Percentiles rank a stretch among this genome's conserved stretches.
phyloP scores from a whole-genome alignment of 192 early-diverging fungal species.

The Endogone sp. region DNA sequence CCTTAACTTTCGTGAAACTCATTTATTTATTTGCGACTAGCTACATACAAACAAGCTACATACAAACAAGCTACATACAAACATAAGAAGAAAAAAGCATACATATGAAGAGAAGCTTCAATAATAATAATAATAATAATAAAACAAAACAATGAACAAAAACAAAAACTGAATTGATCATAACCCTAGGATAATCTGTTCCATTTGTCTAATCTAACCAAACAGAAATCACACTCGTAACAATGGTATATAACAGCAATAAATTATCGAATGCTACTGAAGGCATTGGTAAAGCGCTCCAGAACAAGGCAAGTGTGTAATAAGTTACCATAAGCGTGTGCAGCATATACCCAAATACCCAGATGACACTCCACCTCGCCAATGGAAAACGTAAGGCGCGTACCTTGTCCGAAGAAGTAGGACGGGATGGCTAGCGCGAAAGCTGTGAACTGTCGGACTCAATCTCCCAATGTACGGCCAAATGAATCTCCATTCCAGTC shows the following conservation, averaged over 20 bases:
- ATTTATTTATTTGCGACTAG: no score
- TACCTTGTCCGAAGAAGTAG: neutral
- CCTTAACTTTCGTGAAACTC: no score
- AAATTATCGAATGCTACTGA: neutral
- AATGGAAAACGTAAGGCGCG: neutral
- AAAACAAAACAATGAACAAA: neutral
- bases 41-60: no score
- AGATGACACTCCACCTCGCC: neutral
- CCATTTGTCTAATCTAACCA: neutral
- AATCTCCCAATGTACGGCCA: neutral
- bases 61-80: no score
- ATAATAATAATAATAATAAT: neutral
- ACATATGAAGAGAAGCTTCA: no score
- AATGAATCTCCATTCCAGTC: neutral
- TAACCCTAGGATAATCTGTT: no score
- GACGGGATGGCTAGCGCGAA: neutral
- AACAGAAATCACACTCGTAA: neutral
- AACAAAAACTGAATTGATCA: no score
- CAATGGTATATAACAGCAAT: neutral
- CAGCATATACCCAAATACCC: neutral
- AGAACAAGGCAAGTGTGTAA: neutral
- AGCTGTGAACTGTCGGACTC: neutral
- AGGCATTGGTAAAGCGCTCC: neutral
- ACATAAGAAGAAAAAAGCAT: no score
- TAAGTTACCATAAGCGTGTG: neutral